Conservation (phyloP, 352 stramenopile species). For the Globisporangium canariense region DNA sequence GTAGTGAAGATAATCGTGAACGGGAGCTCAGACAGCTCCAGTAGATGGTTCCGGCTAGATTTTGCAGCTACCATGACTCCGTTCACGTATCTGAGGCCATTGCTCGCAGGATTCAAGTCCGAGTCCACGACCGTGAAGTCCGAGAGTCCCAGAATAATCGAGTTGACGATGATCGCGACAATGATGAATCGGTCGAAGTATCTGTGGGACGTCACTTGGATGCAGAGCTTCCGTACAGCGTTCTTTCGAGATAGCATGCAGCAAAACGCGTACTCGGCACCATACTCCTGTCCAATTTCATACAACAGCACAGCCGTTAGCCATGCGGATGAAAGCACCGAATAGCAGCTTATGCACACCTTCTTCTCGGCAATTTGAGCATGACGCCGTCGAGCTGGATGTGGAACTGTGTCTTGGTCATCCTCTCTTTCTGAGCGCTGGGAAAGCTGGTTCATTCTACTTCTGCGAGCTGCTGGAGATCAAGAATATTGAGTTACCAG, state of each 20-base stretch:
- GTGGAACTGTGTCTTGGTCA: conserved; percentile 10
- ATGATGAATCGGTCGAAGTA: conserved; percentile 88
- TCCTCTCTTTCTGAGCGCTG: conserved; percentile 10
- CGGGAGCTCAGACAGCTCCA: conserved; percentile 70
- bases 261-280: conserved; percentile 47
- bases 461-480: neutral
- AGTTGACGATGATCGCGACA: conserved; percentile 82
- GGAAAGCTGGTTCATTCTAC: conserved; percentile 8
- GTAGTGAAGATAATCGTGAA: conserved; percentile 89
- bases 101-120: conserved; percentile 56
- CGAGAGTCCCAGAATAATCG: conserved; percentile 80
- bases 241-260: conserved; percentile 42
- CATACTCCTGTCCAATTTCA: conserved; percentile 25
- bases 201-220: conserved; percentile 42
- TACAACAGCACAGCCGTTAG: neutral
- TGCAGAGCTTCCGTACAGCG: conserved; percentile 43
- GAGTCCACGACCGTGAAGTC: conserved; percentile 79
- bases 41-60: conserved; percentile 50
- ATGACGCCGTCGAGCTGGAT: conserved; percentile 4
- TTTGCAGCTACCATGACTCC: conserved; percentile 35
- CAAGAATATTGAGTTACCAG: neutral
- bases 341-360: conserved; percentile 2
- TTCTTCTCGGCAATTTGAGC: conserved; percentile 16
- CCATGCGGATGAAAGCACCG: no score
- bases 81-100: conserved; percentile 32